These are phyloP conservation scores for Coemansia sp. DNA, from an alignment of 192 early-diverging fungal genomes.

Conservation along the genomic window DNA sequence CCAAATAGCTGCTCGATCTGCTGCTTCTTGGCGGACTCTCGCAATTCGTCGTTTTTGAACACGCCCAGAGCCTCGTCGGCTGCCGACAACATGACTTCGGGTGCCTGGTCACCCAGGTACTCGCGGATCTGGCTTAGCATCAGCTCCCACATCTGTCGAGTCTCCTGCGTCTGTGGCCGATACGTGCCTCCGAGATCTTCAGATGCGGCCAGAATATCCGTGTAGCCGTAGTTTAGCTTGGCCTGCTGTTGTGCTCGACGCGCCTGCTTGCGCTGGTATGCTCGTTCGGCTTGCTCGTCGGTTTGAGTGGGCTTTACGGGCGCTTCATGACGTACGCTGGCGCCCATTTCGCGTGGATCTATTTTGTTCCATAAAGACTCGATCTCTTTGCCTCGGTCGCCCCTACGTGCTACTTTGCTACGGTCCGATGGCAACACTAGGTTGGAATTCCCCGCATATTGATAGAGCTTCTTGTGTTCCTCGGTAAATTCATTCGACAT, in stretches of 20 bases:
- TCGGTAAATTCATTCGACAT: constrained; percentile 49
- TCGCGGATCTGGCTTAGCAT: constrained; percentile 79
- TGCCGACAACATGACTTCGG: constrained; percentile 86
- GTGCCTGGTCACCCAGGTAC: constrained; percentile 83
- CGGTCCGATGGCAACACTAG: constrained; percentile 92
- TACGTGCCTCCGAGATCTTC: constrained; percentile 87
- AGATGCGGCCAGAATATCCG: constrained; percentile 73
- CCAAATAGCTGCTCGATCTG: constrained; percentile 77
- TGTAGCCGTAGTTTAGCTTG: constrained; percentile 65
- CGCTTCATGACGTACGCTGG: constrained; percentile 65
- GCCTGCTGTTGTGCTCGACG: constrained; percentile 28
- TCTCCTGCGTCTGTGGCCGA: constrained; percentile 87
- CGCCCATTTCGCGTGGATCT: constrained; percentile 81
- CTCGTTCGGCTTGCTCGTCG: constrained; percentile 42
- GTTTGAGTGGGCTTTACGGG: constrained; percentile 61
- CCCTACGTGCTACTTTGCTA: constrained; percentile 71
- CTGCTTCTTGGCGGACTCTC: constrained; percentile 87
- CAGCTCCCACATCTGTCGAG: constrained; percentile 81
- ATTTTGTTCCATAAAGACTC: constrained; percentile 89
- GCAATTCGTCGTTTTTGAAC: constrained; percentile 78
- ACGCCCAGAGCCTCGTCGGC: constrained; percentile 80
- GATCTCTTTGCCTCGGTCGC: constrained; percentile 94
- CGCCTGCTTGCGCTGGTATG: constrained; percentile 15
- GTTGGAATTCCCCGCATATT: constrained; percentile 91
- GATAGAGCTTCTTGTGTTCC: constrained; percentile 59